These are phyloP conservation scores for Polychaeton citri DNA, from an alignment of 2,329 filamentous ascomycete genomes.

Conservation along the genomic window DNA sequence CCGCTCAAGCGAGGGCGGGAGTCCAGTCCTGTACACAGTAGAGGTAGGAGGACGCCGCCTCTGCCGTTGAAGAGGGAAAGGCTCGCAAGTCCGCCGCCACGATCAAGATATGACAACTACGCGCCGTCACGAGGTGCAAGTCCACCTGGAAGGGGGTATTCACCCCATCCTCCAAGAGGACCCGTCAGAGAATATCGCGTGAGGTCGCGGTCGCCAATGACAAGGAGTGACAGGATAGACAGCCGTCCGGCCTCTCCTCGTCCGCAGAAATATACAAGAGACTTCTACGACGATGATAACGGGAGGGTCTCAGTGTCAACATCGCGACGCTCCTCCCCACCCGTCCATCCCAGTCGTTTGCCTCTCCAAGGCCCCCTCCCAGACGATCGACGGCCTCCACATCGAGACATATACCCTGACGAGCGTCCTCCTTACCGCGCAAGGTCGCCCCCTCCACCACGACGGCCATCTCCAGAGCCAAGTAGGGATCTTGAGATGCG, in stretches of 20 bases:
- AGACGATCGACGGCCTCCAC: slow-evolving; percentile 18
- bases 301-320: slow-evolving; percentile 42
- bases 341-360: slow-evolving; percentile 40
- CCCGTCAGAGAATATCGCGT: slow-evolving; percentile 28
- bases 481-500: not conserved
- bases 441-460: slow-evolving; percentile 15
- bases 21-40: slow-evolving; percentile 32
- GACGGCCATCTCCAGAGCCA: slow-evolving; percentile 1
- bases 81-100: slow-evolving; percentile 25
- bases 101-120: slow-evolving; percentile 32
- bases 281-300: slow-evolving; percentile 32
- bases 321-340: slow-evolving; percentile 50
- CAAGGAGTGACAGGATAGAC: slow-evolving; percentile 37
- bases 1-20: slow-evolving; percentile 32
- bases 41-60: slow-evolving; percentile 30
- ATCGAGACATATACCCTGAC: slow-evolving; percentile 9
- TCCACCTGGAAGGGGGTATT: slow-evolving; percentile 28
- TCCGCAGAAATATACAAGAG: slow-evolving; percentile 8
- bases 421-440: slow-evolving; percentile 16
- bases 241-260: slow-evolving; percentile 40
- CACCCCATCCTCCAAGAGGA: slow-evolving; percentile 15
- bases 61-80: slow-evolving; percentile 25
- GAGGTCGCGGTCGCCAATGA: slow-evolving; percentile 41
- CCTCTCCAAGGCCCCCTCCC: slow-evolving; percentile 21
- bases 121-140: slow-evolving; percentile 24